Evolutionary conservation across 306 rosid genomes (phyloP).

Genomic region (Dalbergia cultrata): DNA sequence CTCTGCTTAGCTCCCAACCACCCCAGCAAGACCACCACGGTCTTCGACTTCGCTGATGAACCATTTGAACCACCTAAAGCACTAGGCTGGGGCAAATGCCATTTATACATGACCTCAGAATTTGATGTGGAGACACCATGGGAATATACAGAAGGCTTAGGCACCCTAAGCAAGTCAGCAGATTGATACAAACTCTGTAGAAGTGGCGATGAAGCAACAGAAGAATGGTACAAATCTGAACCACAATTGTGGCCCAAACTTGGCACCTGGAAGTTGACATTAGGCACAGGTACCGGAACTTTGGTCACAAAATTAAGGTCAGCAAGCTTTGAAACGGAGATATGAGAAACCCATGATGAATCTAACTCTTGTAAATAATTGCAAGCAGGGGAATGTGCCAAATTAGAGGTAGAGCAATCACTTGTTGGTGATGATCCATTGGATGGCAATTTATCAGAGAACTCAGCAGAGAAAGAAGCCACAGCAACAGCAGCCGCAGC

Average conservation of each 20-base stretch:
- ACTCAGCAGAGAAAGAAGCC: slow-evolving; percentile 79
- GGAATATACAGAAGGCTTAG: slow-evolving; percentile 49
- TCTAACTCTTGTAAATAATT: slow-evolving; percentile 48
- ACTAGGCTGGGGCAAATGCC: slow-evolving; percentile 89
- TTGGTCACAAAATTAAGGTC: slow-evolving; percentile 59
- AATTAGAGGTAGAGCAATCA: slow-evolving; percentile 58
- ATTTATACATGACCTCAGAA: slow-evolving; percentile 76
- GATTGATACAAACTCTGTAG: slow-evolving; percentile 66
- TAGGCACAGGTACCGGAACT: slow-evolving; percentile 73
- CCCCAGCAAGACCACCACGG: slow-evolving; percentile 94
- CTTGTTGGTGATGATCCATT: slow-evolving; percentile 40
- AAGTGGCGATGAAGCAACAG: slow-evolving; percentile 60
- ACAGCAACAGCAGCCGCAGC: slow-evolving; percentile 87
- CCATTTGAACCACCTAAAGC: slow-evolving; percentile 58
- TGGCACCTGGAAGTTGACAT: slow-evolving; percentile 59
- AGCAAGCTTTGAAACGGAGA: slow-evolving; percentile 72
- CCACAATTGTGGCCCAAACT: slow-evolving; percentile 44
- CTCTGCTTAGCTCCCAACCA: slow-evolving; percentile 99
- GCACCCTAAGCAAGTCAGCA: slow-evolving; percentile 63
- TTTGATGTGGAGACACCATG: slow-evolving; percentile 45
- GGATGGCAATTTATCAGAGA: slow-evolving; percentile 64
- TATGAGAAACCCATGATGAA: slow-evolving; percentile 60
- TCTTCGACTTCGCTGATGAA: slow-evolving; percentile 68
- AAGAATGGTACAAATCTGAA: slow-evolving; percentile 49
- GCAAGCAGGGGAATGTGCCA: slow-evolving; percentile 34